Evolutionary conservation across 495 filamentous ascomycete species (phyloP).

Genomic region (Penicillium taxi): DNA sequence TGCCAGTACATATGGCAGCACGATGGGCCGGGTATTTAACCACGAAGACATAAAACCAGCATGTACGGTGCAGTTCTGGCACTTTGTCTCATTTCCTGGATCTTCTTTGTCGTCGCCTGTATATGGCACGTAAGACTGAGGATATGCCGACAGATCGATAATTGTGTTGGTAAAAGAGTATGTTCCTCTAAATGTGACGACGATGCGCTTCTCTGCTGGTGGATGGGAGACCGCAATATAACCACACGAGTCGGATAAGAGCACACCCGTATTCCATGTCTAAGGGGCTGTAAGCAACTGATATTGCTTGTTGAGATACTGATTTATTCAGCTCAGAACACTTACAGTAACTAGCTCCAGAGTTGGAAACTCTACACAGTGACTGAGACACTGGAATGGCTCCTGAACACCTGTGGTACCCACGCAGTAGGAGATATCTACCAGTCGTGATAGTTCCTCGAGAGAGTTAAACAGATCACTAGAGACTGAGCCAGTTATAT

Average conservation of each 20-base stretch:
- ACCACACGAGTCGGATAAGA: slow-evolving; percentile 86
- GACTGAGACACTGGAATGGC: slow-evolving; percentile 79
- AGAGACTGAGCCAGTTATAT: slow-evolving; percentile 39
- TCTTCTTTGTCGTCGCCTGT: slow-evolving; percentile 38
- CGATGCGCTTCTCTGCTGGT: slow-evolving; percentile 51
- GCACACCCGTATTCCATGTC: slow-evolving; percentile 84
- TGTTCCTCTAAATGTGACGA: slow-evolving; percentile 92
- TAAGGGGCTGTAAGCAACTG: slow-evolving; percentile 16
- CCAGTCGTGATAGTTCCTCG: slow-evolving; percentile 76
- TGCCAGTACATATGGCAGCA: slow-evolving; percentile 52
- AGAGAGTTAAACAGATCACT: slow-evolving; percentile 65
- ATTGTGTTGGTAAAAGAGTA: slow-evolving; percentile 89
- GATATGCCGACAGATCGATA: slow-evolving; percentile 75
- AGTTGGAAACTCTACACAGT: slow-evolving; percentile 69
- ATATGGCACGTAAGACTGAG: slow-evolving; percentile 86
- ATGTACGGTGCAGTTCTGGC: slow-evolving; percentile 83
- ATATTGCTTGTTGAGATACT: neutral
- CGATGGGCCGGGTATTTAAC: slow-evolving; percentile 55
- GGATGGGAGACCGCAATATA: slow-evolving; percentile 81
- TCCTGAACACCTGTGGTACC: slow-evolving; percentile 70
- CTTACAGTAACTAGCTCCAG: slow-evolving; percentile 66
- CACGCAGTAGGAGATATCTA: slow-evolving; percentile 94
- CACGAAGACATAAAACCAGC: slow-evolving; percentile 81
- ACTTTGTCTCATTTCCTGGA: slow-evolving; percentile 25
- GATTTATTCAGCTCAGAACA: neutral